Conservation (phyloP, 179 eudicot species). For the Carnegiea gigantea region DNA sequence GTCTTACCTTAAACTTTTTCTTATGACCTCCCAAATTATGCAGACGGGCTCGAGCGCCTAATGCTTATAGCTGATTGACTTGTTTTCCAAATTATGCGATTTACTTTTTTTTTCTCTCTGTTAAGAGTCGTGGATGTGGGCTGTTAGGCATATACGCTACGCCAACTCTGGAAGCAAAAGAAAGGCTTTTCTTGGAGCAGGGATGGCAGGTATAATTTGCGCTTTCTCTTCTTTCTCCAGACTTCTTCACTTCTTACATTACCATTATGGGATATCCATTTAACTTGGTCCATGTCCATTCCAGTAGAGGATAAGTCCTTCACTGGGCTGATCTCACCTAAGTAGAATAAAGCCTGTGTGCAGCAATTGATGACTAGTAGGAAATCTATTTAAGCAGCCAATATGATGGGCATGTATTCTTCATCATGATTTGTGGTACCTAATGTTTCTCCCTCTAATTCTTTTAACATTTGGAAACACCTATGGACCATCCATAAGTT, state of each 20-base stretch:
- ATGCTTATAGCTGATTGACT: not conserved
- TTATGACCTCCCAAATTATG: not conserved
- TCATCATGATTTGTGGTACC: not conserved
- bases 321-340: not conserved
- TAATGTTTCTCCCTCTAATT: not conserved
- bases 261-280: not conserved
- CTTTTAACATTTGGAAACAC: not conserved
- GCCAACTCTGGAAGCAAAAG: conserved; percentile 88
- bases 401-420: not conserved
- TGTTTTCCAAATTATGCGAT: not conserved
- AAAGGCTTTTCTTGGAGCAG: conserved; percentile 79
- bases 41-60: not conserved
- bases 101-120: not conserved
- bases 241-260: not conserved
- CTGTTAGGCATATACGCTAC: conserved; percentile 85
- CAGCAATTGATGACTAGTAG: not conserved
- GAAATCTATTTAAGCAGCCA: not conserved
- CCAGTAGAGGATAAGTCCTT: not conserved
- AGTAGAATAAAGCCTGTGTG: not conserved
- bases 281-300: not conserved
- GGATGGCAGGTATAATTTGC: conserved; percentile 89
- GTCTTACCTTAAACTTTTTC: not conserved
- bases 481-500: not conserved
- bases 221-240: not conserved
- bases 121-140: conserved; percentile 94